A percentile compares a stretch with the other conserved stretches of the same genome.
phyloP scores from a whole-genome alignment of 2,329 filamentous ascomycete genomes.

The Sporothrix variecibatus region DNA sequence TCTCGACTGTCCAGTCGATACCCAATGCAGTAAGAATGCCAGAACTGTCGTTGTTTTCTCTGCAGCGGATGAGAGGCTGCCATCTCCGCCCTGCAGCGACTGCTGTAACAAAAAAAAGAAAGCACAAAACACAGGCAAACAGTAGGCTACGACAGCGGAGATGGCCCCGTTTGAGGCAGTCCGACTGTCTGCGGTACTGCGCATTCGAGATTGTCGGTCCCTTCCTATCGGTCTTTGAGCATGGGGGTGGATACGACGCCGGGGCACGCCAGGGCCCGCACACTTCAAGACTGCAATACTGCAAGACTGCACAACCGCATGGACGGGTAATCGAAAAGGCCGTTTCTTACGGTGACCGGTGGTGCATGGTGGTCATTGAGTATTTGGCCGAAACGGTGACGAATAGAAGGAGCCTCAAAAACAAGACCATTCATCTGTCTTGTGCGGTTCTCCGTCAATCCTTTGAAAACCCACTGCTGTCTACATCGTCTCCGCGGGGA shows the following conservation, averaged over 20 bases:
- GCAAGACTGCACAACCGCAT: not conserved
- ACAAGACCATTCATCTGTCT: too few relatives aligned
- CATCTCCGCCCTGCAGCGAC: too few relatives aligned
- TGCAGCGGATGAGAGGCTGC: not conserved
- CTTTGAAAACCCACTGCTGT: too few relatives aligned
- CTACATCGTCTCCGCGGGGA: too few relatives aligned
- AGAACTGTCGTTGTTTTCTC: too few relatives aligned
- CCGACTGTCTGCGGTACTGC: not conserved
- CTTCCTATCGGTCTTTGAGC: constrained; percentile 1
- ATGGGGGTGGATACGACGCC: not conserved
- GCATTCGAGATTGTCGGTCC: constrained; percentile 1
- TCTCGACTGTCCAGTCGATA: not conserved
- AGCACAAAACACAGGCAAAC: too few relatives aligned
- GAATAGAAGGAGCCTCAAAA: not conserved
- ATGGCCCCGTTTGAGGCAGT: too few relatives aligned
- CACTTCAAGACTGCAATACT: not conserved
- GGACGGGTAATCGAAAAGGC: not conserved
- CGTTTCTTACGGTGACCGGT: too few relatives aligned
- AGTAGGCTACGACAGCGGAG: too few relatives aligned
- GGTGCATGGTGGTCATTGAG: too few relatives aligned
- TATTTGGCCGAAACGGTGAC: not conserved
- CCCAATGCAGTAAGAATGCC: not conserved
- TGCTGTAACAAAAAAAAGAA: too few relatives aligned
- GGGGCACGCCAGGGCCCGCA: not conserved
- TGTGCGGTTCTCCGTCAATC: too few relatives aligned